Base-by-base conservation (phyloP, 2,329 filamentous ascomycete genomes). In the Xylaria sp. region DNA sequence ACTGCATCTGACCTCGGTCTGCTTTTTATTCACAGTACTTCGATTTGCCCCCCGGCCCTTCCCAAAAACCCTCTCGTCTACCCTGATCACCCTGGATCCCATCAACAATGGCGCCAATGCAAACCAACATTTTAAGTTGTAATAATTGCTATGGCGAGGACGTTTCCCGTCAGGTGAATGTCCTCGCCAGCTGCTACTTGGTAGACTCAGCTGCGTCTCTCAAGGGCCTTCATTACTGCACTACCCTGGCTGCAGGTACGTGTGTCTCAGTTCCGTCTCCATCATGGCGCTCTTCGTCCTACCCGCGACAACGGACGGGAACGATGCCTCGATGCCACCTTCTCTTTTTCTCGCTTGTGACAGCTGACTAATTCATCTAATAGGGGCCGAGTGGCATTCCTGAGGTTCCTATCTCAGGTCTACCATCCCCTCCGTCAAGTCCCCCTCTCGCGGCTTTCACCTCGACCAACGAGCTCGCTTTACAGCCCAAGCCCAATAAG, bases 211-310 rank as follows among this genome's bases (percentile, higher is more conserved):
- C 86, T 69, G 82, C 86, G 75, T 83, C 80, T 73, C 83, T 96
- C 71, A 87, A 87, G 75, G 90, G 90, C 75, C 89, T 94, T 79
- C 92, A 96, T 81, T 96, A 95, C 86, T 95, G 89, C 86, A 92
- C 92, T 90, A 92, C 90, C 80, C 84, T 86, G 84, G 88, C 85
- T 80, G 83, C 88, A 83, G 89, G 86, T 88, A 81, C 63, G 82
- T 46, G 42, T 10, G 37, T 42, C 37, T 42, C 9, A 8, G 37
- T 42, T 42, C 37, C 23, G 5, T 30, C 23, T 30, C 23, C 23
- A 30, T 30, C 23, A 5, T 30, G 23, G 23, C 23, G 23, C 34
- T 18, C 47, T 13, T 51, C 34, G 50, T 52, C 53, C 23, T 18
- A 10, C 42, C 13, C 35, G 13, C 5, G 23, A 30, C 23, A 30